phyloP scores from a whole-genome alignment of 352 stramenopile species.

The Globisporangium megalacanthum region DNA sequence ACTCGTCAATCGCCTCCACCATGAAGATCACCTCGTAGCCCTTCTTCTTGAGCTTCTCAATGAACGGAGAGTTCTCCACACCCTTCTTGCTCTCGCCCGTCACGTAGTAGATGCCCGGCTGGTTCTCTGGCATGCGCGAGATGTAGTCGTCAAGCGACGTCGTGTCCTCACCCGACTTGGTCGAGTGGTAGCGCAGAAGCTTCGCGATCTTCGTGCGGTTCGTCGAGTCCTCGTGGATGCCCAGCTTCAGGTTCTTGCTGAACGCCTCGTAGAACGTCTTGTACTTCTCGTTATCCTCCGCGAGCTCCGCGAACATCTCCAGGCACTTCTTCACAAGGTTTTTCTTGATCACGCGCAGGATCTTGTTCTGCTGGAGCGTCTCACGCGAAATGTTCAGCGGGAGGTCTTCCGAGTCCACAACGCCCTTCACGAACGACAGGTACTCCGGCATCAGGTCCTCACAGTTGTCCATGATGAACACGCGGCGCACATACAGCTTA shows the following conservation, averaged over 20 bases:
- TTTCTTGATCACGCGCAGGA: conserved; percentile 99
- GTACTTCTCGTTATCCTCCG: conserved; percentile 97
- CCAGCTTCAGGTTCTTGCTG: conserved; percentile 99
- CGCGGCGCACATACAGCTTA: conserved; percentile 98
- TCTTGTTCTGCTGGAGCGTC: conserved; percentile 99
- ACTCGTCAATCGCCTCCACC: conserved; percentile 99
- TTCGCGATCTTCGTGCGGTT: conserved; percentile 99
- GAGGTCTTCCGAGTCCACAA: conserved; percentile 99
- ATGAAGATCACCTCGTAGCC: conserved; percentile 99
- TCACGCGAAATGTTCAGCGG: conserved; percentile 99
- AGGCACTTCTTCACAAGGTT: conserved; percentile 99
- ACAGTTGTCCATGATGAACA: conserved; percentile 99
- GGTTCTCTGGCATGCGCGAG: conserved; percentile 92
- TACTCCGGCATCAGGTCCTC: conserved; percentile 99
- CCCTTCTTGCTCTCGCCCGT: conserved; percentile 98
- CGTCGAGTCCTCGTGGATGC: conserved; percentile 98
- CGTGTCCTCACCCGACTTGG: conserved; percentile 96
- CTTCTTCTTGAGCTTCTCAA: conserved; percentile 99
- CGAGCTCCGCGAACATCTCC: conserved; percentile 99
- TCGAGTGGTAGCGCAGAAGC: conserved; percentile 98
- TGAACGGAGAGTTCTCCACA: conserved; percentile 99
- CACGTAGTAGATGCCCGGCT: conserved; percentile 99
- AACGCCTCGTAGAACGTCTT: conserved; percentile 99
- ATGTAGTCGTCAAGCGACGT: conserved; percentile 99
- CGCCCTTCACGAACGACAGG: conserved; percentile 98